phyloP scores from a whole-genome alignment of 495 filamentous ascomycete species.

The Hamigera avellanea region DNA sequence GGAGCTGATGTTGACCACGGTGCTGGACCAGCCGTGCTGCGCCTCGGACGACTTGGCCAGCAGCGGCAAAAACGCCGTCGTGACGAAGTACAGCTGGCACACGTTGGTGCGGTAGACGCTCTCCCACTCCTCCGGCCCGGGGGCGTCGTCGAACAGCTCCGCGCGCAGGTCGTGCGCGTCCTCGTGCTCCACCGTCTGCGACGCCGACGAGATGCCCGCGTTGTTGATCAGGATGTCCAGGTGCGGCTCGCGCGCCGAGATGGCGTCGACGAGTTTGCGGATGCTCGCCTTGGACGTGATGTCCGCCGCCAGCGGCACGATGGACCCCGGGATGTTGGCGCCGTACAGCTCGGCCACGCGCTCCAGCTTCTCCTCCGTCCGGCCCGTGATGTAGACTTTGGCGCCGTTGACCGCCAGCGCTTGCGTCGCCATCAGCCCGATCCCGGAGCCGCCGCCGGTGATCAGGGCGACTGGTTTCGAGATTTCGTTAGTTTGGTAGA shows the following conservation, averaged over 20 bases:
- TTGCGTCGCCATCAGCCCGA: slow-evolving; percentile 29
- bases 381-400: slow-evolving; percentile 37
- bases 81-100: slow-evolving; percentile 25
- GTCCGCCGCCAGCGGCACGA: slow-evolving; percentile 36
- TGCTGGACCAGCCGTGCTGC: slow-evolving; percentile 22
- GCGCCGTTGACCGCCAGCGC: slow-evolving; percentile 41
- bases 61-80: slow-evolving; percentile 15
- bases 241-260: slow-evolving; percentile 21
- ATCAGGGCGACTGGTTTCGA: slow-evolving; percentile 24
- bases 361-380: slow-evolving; percentile 36
- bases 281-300: slow-evolving; percentile 26
- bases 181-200: slow-evolving; percentile 12
- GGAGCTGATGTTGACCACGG: slow-evolving; percentile 40
- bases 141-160: slow-evolving; percentile 38
- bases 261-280: slow-evolving; percentile 18
- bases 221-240: slow-evolving; percentile 35
- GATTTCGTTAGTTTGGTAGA: not conserved
- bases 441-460: slow-evolving; percentile 30
- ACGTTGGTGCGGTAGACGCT: slow-evolving; percentile 26
- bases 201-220: slow-evolving; percentile 22
- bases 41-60: slow-evolving; percentile 18
- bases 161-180: slow-evolving; percentile 33
- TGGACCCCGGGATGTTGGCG: slow-evolving; percentile 32
- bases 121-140: slow-evolving; percentile 25
- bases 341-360: slow-evolving; percentile 26